These are phyloP conservation scores for Sclerotinia trifoliorum DNA, from an alignment of 2,329 filamentous ascomycete genomes.

Conservation along the genomic window DNA sequence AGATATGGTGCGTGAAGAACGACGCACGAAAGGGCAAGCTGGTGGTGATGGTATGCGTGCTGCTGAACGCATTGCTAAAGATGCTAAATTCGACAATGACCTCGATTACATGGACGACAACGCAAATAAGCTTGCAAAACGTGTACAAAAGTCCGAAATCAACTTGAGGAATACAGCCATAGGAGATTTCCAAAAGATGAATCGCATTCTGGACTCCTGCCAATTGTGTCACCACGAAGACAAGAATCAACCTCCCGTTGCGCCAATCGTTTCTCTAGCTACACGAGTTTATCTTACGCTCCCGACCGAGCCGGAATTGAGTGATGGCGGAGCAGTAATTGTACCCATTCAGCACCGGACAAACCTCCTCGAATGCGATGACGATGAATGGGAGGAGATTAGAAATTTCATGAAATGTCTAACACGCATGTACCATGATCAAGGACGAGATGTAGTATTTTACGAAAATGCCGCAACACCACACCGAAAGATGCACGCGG, in stretches of 20 bases:
- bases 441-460: constrained; percentile 89
- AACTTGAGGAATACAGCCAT: constrained; percentile 87
- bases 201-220: constrained; percentile 80
- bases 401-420: constrained; percentile 98
- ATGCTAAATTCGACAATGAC: constrained; percentile 85
- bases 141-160: constrained; percentile 82
- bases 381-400: constrained; percentile 99
- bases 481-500: constrained; percentile 75
- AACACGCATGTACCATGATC: constrained; percentile 90
- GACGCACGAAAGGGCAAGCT: constrained; percentile 72
- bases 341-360: constrained; percentile 82
- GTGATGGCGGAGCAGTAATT: constrained; percentile 79
- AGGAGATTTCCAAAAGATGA: constrained; percentile 84
- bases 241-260: constrained; percentile 68
- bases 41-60: constrained; percentile 80
- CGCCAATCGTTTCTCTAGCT: constrained; percentile 80
- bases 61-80: constrained; percentile 91
- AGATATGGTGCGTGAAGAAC: constrained; percentile 95
- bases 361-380: constrained; percentile 95
- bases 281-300: constrained; percentile 87
- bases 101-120: constrained; percentile 98
- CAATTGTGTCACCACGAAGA: constrained; percentile 94
- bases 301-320: constrained; percentile 84
- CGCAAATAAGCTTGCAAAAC: constrained; percentile 80
- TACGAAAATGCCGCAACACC: constrained; percentile 94